phyloP scores from a whole-genome alignment of 768 basidiomycete species.

The Leccinum disarticulatum region DNA sequence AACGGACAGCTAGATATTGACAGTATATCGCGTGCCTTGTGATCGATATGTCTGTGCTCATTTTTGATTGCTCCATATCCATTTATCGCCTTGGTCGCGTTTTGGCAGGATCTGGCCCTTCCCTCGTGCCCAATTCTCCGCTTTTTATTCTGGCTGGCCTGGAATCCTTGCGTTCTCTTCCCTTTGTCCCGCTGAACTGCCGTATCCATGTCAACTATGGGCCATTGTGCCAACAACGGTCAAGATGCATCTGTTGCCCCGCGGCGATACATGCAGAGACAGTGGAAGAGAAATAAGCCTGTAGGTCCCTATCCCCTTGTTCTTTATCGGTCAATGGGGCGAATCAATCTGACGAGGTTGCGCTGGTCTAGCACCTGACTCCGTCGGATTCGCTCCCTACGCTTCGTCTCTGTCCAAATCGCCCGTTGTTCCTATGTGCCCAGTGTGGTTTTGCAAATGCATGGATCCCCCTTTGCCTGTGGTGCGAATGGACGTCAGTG shows the following conservation, averaged over 20 bases:
- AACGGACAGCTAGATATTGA: conserved; percentile 15
- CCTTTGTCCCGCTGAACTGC: conserved; percentile 4
- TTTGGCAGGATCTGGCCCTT: conserved; percentile 26
- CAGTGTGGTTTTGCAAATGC: conserved; percentile 49
- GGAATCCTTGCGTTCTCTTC: conserved; percentile 3
- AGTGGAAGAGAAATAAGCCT: conserved; percentile 45
- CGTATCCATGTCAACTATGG: conserved; percentile 11
- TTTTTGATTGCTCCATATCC: conserved; percentile 6
- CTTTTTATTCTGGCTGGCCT: conserved; percentile 23
- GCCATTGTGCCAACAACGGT: conserved; percentile 7
- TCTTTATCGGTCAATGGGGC: conserved; percentile 8
- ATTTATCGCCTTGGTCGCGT: conserved; percentile 23
- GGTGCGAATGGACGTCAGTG: conserved; percentile 49
- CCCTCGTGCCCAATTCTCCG: conserved; percentile 30
- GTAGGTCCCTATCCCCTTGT: conserved; percentile 24
- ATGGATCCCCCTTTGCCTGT: conserved; percentile 49
- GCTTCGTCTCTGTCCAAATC: conserved; percentile 40
- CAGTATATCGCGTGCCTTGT: conserved; percentile 16
- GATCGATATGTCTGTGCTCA: conserved; percentile 21
- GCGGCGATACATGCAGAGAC: conserved; percentile 37
- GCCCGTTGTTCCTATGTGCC: conserved; percentile 46
- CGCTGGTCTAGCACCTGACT: conserved; percentile 37
- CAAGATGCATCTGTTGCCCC: conserved; percentile 25
- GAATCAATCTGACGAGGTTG: conserved; percentile 18
- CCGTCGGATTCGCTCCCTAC: conserved; percentile 48